These are phyloP conservation scores for Trichoderma erinaceum DNA, from an alignment of 495 filamentous ascomycete species.

Conservation along the genomic window DNA sequence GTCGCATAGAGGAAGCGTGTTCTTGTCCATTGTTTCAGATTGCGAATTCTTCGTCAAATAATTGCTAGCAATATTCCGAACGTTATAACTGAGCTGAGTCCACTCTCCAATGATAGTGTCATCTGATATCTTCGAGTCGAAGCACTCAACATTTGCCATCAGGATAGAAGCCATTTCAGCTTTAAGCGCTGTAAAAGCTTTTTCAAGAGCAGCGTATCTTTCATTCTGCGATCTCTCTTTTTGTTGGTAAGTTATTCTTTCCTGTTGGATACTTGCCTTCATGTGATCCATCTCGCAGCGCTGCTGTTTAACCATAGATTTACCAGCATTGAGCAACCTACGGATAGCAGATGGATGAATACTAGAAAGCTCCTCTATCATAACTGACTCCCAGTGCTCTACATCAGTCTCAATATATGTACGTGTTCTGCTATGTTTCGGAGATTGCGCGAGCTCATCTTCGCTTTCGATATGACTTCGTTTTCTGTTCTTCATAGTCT, in stretches of 20 bases:
- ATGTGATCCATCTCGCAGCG: too few species aligned
- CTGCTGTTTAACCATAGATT: neutral
- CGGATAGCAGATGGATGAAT: too few species aligned
- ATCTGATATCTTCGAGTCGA: neutral
- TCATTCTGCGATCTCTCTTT: too few species aligned
- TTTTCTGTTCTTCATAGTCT: neutral
- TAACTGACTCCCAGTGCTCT: neutral
- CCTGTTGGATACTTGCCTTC: too few species aligned
- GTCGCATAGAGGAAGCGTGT: too few species aligned
- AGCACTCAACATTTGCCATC: neutral
- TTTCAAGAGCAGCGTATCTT: neutral
- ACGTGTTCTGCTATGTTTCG: neutral
- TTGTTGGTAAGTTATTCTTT: too few species aligned
- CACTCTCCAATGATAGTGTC: neutral
- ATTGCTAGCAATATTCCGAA: neutral
- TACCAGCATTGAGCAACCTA: neutral
- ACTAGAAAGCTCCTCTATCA: too few species aligned
- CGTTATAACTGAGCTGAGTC: neutral
- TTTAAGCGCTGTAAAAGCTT: neutral
- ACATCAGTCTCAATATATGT: neutral
- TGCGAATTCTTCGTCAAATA: neutral
- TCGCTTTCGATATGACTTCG: neutral
- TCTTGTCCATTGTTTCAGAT: too few species aligned
- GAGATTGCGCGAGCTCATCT: neutral
- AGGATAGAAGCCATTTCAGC: neutral